Conservation (phyloP, 148 eudicot genomes). For the Rhododendron kiyosumense region DNA sequence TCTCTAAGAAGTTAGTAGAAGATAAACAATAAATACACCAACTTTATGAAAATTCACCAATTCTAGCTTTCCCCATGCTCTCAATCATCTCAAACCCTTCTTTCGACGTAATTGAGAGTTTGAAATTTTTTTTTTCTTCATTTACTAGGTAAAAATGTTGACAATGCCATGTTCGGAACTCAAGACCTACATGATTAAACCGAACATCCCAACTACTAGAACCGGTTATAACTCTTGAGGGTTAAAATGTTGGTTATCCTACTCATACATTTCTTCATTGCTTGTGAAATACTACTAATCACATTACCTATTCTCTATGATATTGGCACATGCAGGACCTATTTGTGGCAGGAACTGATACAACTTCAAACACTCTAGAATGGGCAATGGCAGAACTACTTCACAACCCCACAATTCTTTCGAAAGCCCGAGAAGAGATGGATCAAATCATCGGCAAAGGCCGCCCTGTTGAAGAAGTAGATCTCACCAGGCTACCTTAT, state of each 20-base stretch:
- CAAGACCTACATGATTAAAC: too few relatives aligned
- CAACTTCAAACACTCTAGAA: neutral
- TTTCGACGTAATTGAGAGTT: too few relatives aligned
- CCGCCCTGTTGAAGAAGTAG: neutral
- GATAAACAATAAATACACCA: too few relatives aligned
- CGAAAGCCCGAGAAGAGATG: neutral
- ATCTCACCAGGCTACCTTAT: neutral
- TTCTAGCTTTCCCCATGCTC: too few relatives aligned
- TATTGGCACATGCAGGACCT: neutral
- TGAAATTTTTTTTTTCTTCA: too few relatives aligned
- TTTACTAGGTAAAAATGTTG: too few relatives aligned
- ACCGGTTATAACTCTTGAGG: neutral
- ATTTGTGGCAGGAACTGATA: neutral
- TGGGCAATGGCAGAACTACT: conserved; percentile 2
- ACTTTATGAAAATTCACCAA: too few relatives aligned
- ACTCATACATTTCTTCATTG: neutral
- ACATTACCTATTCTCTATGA: neutral
- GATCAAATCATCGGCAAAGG: neutral
- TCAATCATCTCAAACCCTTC: too few relatives aligned
- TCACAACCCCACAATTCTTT: neutral
- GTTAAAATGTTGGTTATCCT: neutral
- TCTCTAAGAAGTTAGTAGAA: too few relatives aligned
- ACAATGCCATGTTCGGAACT: too few relatives aligned
- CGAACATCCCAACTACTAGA: too few relatives aligned
- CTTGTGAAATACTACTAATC: too few relatives aligned